Base-by-base conservation (phyloP, 192 early-diverging fungal species). In the Dissophora globulifera region DNA sequence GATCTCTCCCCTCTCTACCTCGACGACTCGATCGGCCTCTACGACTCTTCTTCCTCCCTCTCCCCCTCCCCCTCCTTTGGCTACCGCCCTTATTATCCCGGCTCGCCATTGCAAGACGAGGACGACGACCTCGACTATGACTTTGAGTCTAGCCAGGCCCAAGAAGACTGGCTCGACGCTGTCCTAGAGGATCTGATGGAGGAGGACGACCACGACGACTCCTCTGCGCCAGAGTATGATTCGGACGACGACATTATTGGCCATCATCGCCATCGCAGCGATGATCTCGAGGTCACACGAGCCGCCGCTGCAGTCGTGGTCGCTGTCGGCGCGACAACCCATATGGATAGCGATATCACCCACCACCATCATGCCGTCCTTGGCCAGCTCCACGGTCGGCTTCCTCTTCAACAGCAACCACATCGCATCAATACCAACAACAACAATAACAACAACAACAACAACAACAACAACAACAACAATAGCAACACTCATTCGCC, bases 141-240 rank as follows among this genome's bases (percentile, higher is more conserved):
- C 46, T 62, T 41, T 52, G 60, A 57, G n/a, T 40, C 52, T 15
- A 63, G 33, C 40, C 54, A 62, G n/a, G 69, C 69, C 1, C 69
- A 72, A 38, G 54, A 58, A 40, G 60, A 72, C n/a, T 72, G 69
- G 69, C 49, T 72, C 10, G 69, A 72, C 50, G 59, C 69, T 4
- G 69, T 72, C 6, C 23, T 72, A 54, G 69, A 72, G 31, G 61
- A 72, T 26, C 46, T 72, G 47, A 72, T 72, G 53, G 69, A 72
- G 30, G 69, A 72, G 22, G 69, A 72, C 20, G 60, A 52, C 38
- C 45, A 72, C 8, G 46, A 62, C 11, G 69, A 72, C 20, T 56
- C 58, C 4, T 50, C 53, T 9, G 16, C 16, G 5, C 19, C 17
- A 0, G 67, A 69, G 23, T 57, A 69, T 20, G 57, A 56, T 12